These are phyloP conservation scores for Zygosaccharomyces sapae DNA, from an alignment of 1,139 yeast genomes.

Conservation along the genomic window DNA sequence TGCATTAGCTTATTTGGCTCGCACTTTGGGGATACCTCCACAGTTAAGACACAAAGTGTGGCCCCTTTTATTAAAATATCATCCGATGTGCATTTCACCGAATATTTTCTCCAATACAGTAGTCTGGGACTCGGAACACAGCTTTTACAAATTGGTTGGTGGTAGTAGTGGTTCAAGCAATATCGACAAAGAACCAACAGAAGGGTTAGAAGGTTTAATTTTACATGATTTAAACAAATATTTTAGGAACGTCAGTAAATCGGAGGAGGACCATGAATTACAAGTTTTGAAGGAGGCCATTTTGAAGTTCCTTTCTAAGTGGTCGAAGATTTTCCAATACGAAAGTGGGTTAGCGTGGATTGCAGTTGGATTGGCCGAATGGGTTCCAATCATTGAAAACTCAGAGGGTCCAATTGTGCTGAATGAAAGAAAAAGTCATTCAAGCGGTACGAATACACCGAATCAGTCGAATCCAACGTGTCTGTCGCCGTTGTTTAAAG, in stretches of 20 bases:
- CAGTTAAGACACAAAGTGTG: conserved; percentile 71
- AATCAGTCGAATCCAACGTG: conserved; percentile 11
- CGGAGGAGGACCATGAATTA: conserved; percentile 46
- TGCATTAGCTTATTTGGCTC: conserved; percentile 65
- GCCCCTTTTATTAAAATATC: conserved; percentile 78
- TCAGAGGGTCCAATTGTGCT: conserved; percentile 25
- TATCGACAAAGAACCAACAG: conserved; percentile 11
- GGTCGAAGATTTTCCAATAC: conserved; percentile 76
- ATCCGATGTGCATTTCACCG: conserved; percentile 80
- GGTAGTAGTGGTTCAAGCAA: conserved; percentile 10
- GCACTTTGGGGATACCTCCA: conserved; percentile 86
- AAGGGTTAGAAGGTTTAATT: conserved; percentile 25
- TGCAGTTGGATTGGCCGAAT: conserved; percentile 82
- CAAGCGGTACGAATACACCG: conserved; percentile 5
- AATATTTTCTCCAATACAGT: conserved; percentile 56
- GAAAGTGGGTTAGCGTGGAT: conserved; percentile 84
- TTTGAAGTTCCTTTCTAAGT: conserved; percentile 59
- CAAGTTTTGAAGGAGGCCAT: conserved; percentile 59
- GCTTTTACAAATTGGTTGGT: conserved; percentile 12
- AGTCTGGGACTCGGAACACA: conserved; percentile 23
- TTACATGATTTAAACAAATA: conserved; percentile 33
- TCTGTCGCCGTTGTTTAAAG: conserved; percentile 25
- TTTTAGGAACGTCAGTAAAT: conserved; percentile 25
- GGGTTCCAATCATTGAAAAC: conserved; percentile 52
- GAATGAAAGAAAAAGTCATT: conserved; percentile 29